These are phyloP conservation scores for Wakefieldia striispora DNA, from an alignment of 768 basidiomycete genomes.

Conservation along the genomic window DNA sequence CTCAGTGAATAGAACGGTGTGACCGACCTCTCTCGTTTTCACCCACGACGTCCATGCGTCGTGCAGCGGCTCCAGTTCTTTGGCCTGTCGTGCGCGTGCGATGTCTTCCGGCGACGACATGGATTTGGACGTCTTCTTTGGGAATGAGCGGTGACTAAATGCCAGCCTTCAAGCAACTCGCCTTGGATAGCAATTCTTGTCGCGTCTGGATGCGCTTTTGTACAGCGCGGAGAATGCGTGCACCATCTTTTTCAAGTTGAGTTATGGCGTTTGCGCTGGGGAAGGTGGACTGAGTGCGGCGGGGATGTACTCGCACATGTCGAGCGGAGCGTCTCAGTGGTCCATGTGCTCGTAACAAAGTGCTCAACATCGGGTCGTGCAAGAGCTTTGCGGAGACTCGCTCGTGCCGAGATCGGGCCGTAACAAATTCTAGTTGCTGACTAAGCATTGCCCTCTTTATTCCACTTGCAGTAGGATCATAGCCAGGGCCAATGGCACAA, in stretches of 20 bases:
- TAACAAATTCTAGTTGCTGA: too few species aligned
- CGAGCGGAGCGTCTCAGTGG: constrained; percentile 12
- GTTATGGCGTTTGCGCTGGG: constrained; percentile 13
- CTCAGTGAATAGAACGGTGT: background rate
- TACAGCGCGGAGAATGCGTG: constrained; percentile 53
- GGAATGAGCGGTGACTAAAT: background rate
- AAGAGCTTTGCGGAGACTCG: too few species aligned
- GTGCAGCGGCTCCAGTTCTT: constrained; percentile 66
- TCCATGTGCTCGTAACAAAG: constrained; percentile 11
- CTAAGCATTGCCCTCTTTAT: too few species aligned
- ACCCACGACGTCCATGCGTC: constrained; percentile 68
- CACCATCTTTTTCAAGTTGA: constrained; percentile 43
- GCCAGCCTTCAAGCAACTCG: constrained; percentile 13
- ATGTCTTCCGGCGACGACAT: constrained; percentile 58
- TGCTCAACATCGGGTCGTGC: constrained; percentile 9
- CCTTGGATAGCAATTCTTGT: constrained; percentile 43
- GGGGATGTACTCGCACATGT: constrained; percentile 8
- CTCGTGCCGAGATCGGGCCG: too few species aligned
- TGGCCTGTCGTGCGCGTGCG: constrained; percentile 54
- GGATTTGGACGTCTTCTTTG: constrained; percentile 47
- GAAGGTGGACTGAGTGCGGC: constrained; percentile 10
- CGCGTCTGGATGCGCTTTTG: constrained; percentile 53
- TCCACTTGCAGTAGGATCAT: too few species aligned
- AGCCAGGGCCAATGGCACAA: constrained; percentile 24
- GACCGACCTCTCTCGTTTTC: constrained; percentile 53